Evolutionary conservation across 2,329 filamentous ascomycete species (phyloP), one percentile per base, ranked within the genome.

Genomic region (Exophiala xenobiotica): DNA sequence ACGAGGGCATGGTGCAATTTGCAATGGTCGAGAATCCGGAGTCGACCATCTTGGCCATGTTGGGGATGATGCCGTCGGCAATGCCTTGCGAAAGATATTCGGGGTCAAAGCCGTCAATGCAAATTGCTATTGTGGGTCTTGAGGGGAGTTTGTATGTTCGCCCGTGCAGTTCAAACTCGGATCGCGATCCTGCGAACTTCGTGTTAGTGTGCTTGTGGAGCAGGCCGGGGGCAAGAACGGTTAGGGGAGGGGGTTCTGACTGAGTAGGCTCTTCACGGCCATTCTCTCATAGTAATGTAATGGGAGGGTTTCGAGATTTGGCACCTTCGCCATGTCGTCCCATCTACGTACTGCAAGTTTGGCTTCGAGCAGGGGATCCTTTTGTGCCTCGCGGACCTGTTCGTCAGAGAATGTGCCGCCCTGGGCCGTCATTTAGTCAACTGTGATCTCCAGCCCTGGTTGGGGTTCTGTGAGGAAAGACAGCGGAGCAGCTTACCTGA

Each of bases 81-180:
- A 70, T 60, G 6, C 70, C 71, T 2, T 60, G 56, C 4, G 64
- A 46, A 6, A 75, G 64, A 46, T 75, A 74, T 38, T 67, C 62
- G 1, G 72, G 70, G 47, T 74, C 72, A 51, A 74, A 75, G 19
- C 72, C 72, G 55, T 74, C 71, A 35, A 74, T 59, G 45, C 72
- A 74, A 24, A 74, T 62, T 1, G 73, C 67, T 3, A 74, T 69
- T 0, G 70, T 70, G 3, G 70, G 68, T n/a, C 54, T 51, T 23
- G 47, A 58, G 9, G 69, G 70, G 4, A 70, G 48, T 6, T 49
- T 45, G 55, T 71, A 72, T 26, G 53, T 61, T 52, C 62, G 56
- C 2, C 58, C 62, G 49, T 70, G 68, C 8, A 69, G 49, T 4
- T 52, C 56, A 31, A 59, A 56, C 37, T 49, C 53, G 4, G 54